Percentiles rank a stretch among this genome's conserved stretches.
Evolutionary conservation across 768 basidiomycete species (phyloP).

Genomic region (Rhizopogon vesiculosus): DNA sequence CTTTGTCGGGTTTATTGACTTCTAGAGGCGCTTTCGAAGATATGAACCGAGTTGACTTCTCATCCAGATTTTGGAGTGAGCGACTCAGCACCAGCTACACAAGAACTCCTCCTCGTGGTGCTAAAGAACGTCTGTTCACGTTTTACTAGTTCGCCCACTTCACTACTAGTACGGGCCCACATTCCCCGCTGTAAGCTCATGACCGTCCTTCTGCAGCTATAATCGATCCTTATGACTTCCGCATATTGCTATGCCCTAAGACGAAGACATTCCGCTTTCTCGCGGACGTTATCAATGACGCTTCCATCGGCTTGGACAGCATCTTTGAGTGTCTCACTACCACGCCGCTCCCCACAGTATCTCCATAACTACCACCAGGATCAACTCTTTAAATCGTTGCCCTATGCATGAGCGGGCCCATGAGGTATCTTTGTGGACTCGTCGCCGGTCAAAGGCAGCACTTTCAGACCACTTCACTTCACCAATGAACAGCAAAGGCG

Average conservation of each 20-base stretch:
- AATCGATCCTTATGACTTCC: slow-evolving; percentile 53
- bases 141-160: slow-evolving; percentile 46
- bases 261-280: slow-evolving; percentile 66
- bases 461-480: slow-evolving; percentile 63
- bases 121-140: slow-evolving; percentile 62
- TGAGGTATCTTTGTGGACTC: slow-evolving; percentile 57
- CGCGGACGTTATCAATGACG: slow-evolving; percentile 64
- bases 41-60: not conserved
- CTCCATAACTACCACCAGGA: slow-evolving; percentile 28
- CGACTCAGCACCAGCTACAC: slow-evolving; percentile 57
- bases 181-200: not conserved
- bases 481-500: slow-evolving; percentile 45
- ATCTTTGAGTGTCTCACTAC: slow-evolving; percentile 49
- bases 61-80: slow-evolving; percentile 63
- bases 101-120: slow-evolving; percentile 61
- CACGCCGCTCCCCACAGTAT: slow-evolving; percentile 19
- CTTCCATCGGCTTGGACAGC: slow-evolving; percentile 53
- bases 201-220: slow-evolving; percentile 42
- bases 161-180: too few species aligned
- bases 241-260: slow-evolving; percentile 63
- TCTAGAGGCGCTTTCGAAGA: slow-evolving; percentile 68
- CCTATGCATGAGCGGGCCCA: slow-evolving; percentile 54
- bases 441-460: slow-evolving; percentile 67
- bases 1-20: slow-evolving; percentile 55
- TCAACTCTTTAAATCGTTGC: slow-evolving; percentile 38